Evolutionary conservation across 2,329 filamentous ascomycete genomes (phyloP), one percentile per base, ranked within the genome.

Genomic region (Neofusicoccum sp.): DNA sequence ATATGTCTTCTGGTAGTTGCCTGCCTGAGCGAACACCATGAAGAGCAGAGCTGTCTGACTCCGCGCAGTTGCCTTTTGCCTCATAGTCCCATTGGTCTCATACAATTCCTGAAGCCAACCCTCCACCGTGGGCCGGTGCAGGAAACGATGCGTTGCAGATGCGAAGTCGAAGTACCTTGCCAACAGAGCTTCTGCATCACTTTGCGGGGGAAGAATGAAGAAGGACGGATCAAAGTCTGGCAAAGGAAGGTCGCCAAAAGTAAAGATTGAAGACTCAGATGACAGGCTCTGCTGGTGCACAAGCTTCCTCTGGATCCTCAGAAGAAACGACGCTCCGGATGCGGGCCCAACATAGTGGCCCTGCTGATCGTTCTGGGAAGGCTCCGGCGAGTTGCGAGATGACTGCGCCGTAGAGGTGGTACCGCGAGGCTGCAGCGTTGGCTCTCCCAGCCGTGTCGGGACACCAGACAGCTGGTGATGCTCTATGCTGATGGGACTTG

Each of bases 151-250:
- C 0, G 85, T 87, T 0, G 85, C 84, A n/a, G 85, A 83, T 5
- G 84, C 85, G 62, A 84, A 85, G 52, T 87, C 84, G 65, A 87
- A 87, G 60, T 87, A 87, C 7, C 84, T 74, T 5, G 78, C 76
- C 6, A 87, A 72, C 3, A 86, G 67, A 28, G 79, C 77, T 59
- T 71, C 74, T 59, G 37, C 79, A 75, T 48, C 79, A 61, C 4
- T 79, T 77, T 60, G 85, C 61, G 52, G 75, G 64, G 64, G 80
- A 73, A 3, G 71, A 68, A 4, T 69, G 65, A 31, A 66, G 16
- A 62, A 52, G 6, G 37, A 44, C 11, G 39, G 29, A 71, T 65
- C 81, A 78, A 45, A 77, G 77, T 81, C 77, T 0, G 80, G 79
- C 6, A 83, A 65, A 1, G 80, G 80, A 14, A 81, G 75, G 67